Conservation (phyloP, 2,329 filamentous ascomycete genomes). For the Penicillium sp. region DNA sequence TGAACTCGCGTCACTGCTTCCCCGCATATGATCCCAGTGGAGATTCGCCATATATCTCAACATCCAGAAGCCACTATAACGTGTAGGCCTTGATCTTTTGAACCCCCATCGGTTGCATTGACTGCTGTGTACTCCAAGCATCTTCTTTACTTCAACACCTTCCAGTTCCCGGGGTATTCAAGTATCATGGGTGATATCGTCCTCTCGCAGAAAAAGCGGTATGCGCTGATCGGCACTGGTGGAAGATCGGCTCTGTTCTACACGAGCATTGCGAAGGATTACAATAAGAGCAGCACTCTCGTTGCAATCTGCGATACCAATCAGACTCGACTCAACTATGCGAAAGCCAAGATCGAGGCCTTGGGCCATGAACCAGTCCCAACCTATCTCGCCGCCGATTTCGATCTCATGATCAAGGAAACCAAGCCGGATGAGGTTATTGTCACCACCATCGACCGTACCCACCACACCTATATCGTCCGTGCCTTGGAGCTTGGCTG, state of each 20-base stretch:
- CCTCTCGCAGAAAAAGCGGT: slow-evolving; percentile 21
- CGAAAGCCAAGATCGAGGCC: slow-evolving; percentile 16
- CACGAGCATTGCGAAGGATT: slow-evolving; percentile 19
- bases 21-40: background rate
- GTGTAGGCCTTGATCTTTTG: background rate
- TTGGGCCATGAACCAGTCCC: slow-evolving; percentile 53
- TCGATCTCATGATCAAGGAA: slow-evolving; percentile 58
- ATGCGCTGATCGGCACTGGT: slow-evolving; percentile 33
- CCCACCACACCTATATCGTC: slow-evolving; percentile 61
- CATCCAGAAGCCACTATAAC: background rate
- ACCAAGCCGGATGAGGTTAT: slow-evolving; percentile 62
- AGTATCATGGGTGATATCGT: background rate
- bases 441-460: slow-evolving; percentile 63
- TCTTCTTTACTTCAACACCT: too few relatives aligned
- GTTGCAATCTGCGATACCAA: slow-evolving; percentile 24
- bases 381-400: slow-evolving; percentile 56
- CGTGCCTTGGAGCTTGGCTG: slow-evolving; percentile 60
- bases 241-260: slow-evolving; percentile 22
- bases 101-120: background rate
- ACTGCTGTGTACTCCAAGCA: background rate
- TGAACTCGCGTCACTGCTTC: background rate
- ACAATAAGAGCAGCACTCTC: slow-evolving; percentile 14
- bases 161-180: background rate
- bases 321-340: slow-evolving; percentile 22
- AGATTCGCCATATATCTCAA: background rate